Evolutionary conservation across 805 yeast species (phyloP).

Genomic region (Candida methanosorbosa): DNA sequence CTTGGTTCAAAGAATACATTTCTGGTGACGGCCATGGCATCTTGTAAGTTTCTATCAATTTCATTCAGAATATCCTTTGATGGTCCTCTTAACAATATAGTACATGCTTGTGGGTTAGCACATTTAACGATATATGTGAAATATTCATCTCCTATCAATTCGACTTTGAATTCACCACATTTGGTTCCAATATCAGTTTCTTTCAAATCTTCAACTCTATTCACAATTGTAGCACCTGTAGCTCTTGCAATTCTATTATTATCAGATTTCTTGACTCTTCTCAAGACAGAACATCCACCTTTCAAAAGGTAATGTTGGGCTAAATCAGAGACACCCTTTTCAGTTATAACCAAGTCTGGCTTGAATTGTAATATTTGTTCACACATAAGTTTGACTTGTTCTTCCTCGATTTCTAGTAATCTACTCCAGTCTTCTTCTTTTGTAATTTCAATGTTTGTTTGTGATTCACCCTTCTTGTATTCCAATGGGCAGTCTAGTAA

Average conservation of each 20-base stretch:
- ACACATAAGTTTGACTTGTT: slow-evolving; percentile 83
- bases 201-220: slow-evolving; percentile 88
- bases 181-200: slow-evolving; percentile 82
- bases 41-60: slow-evolving; percentile 93
- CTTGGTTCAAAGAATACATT: slow-evolving; percentile 93
- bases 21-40: slow-evolving; percentile 96
- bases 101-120: slow-evolving; percentile 84
- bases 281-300: slow-evolving; percentile 85
- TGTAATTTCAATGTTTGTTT: slow-evolving; percentile 94
- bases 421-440: slow-evolving; percentile 96
- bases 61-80: slow-evolving; percentile 95
- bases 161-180: slow-evolving; percentile 90
- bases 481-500: slow-evolving; percentile 94
- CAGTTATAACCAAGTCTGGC: slow-evolving; percentile 94
- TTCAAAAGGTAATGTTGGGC: slow-evolving; percentile 95
- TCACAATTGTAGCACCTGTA: slow-evolving; percentile 95
- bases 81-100: slow-evolving; percentile 88
- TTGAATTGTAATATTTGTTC: slow-evolving; percentile 75
- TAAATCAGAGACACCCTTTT: slow-evolving; percentile 95
- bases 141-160: slow-evolving; percentile 95
- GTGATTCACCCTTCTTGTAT: slow-evolving; percentile 98
- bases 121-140: slow-evolving; percentile 80
- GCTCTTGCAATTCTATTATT: slow-evolving; percentile 95
- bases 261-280: slow-evolving; percentile 94
- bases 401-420: slow-evolving; percentile 93